Evolutionary conservation across 2,329 filamentous ascomycete species (phyloP).

Genomic region (Rhexocercosporidium sp.): DNA sequence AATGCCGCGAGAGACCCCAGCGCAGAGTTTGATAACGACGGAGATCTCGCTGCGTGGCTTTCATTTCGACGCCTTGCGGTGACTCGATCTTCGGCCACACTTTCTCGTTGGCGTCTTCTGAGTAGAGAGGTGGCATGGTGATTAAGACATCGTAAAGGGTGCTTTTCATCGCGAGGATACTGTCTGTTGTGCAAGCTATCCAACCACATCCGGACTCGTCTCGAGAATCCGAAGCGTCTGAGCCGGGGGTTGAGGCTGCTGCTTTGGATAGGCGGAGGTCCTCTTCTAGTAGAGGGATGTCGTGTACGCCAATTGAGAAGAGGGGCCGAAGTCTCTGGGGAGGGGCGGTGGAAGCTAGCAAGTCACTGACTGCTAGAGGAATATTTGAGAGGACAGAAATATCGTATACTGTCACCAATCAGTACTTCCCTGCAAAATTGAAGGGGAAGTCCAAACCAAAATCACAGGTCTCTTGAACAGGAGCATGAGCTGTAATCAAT

Average conservation of each 20-base stretch:
- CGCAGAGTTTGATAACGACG: constrained; percentile 76
- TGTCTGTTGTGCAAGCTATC: constrained; percentile 96
- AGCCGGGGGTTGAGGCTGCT: constrained; percentile 41
- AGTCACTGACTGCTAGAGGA: constrained; percentile 72
- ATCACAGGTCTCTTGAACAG: constrained; percentile 84
- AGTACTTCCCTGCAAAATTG: background rate
- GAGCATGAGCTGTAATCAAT: constrained; percentile 82
- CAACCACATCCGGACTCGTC: constrained; percentile 69
- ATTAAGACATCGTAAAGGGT: constrained; percentile 90
- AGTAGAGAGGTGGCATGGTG: constrained; percentile 72
- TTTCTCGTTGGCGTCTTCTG: constrained; percentile 61
- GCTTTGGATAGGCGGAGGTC: constrained; percentile 57
- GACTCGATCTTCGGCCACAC: constrained; percentile 79
- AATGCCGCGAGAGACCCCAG: constrained; percentile 59
- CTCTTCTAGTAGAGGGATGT: constrained; percentile 78
- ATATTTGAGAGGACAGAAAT: constrained; percentile 93
- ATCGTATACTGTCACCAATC: constrained; percentile 74
- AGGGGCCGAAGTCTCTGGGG: constrained; percentile 75
- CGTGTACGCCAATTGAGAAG: constrained; percentile 93
- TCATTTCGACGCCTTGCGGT: constrained; percentile 67
- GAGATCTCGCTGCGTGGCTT: constrained; percentile 89
- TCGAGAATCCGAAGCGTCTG: constrained; percentile 44
- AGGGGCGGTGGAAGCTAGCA: constrained; percentile 67
- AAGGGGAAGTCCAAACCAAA: constrained; percentile 66
- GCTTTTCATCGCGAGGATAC: constrained; percentile 85